Conservation (phyloP, 352 stramenopile species). For the Globisporangium nunn region DNA sequence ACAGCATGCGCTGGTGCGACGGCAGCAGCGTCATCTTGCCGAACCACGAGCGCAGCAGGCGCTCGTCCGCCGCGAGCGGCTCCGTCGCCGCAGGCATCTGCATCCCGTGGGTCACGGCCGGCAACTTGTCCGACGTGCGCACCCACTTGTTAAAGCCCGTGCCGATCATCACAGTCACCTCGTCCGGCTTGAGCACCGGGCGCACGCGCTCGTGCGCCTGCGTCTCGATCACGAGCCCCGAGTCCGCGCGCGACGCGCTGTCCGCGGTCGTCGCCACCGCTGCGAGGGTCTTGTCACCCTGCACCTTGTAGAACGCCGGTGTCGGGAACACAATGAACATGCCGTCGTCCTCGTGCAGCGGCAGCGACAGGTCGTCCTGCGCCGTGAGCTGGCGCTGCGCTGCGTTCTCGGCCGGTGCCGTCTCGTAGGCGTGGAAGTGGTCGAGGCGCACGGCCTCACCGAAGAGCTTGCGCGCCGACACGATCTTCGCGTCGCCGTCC, state of each 20-base stretch:
- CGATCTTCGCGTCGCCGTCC: constrained; percentile 26
- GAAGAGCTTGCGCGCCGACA: constrained; percentile 45
- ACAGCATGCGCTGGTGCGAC: constrained; percentile 44
- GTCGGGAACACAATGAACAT: constrained; percentile 53
- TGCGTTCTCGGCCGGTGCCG: constrained; percentile 12
- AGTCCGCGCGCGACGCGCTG: constrained; percentile 24
- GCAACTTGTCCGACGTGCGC: constrained; percentile 29
- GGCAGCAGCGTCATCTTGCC: constrained; percentile 60
- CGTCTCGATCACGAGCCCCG: constrained; percentile 47
- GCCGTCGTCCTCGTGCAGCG: constrained; percentile 51
- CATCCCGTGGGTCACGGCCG: constrained; percentile 52
- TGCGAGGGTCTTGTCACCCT: constrained; percentile 20
- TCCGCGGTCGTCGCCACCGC: constrained; percentile 11
- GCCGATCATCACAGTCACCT: constrained; percentile 54
- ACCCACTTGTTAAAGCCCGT: constrained; percentile 52
- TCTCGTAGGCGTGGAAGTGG: constrained; percentile 58
- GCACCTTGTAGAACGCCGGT: constrained; percentile 44
- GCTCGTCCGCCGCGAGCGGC: constrained; percentile 16
- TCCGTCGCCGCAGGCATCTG: constrained; percentile 33
- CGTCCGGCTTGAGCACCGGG: constrained; percentile 39
- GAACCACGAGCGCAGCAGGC: constrained; percentile 42
- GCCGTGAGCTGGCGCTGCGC: constrained; percentile 4
- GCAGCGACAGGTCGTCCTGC: constrained; percentile 32
- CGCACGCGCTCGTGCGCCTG: constrained; percentile 32
- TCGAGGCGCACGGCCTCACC: constrained; percentile 47